Evolutionary conservation across 768 basidiomycete species (phyloP), one percentile per base, ranked within the genome.

Genomic region (Pisolithus microcarpus): DNA sequence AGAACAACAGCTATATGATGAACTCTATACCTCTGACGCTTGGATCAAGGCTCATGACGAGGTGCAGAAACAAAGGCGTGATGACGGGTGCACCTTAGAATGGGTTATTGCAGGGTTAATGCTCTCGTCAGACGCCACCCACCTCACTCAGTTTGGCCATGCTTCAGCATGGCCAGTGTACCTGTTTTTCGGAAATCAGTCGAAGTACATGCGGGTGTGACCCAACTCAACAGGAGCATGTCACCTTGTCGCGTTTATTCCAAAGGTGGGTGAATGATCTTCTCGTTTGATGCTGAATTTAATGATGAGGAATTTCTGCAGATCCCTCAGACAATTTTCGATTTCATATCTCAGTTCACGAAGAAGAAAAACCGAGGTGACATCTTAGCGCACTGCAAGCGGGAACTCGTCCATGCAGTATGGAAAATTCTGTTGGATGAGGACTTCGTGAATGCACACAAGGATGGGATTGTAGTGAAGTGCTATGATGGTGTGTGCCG

Each of bases 131-230:
- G 46, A 52, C 13, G n/a, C 46, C 10, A 52, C 38, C 5, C n/a
- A 19, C 8, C 34, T 52, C 7, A 19, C 38, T 52, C 56, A 64
- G 26, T 71, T 72, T 52, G 68, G 70, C 1, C 65, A 42, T 11
- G 65, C 66, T 0, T 61, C 57, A 26, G 54, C 53, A 5, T 77
- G 73, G 76, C 75, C 73, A 2, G 30, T 72, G 0, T 78, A 76
- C 49, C 36, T 67, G 0, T 70, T 52, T 38, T 62, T 74, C 28
- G 73, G 72, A 1, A 23, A 23, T 23, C 21, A 23, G 21, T 23
- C 21, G 21, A 23, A 23, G 21, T 23, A 23, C 21, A 23, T 23
- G 21, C 21, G 21, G 21, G 21, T 4, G 21, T 2, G 4, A 1
- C 56, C 58, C 15, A 71, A 70, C 2, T 58, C 53, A 8, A 61